Evolutionary conservation across 345 rosid genomes (phyloP).

Genomic region (Leavenworthia alabamica): DNA sequence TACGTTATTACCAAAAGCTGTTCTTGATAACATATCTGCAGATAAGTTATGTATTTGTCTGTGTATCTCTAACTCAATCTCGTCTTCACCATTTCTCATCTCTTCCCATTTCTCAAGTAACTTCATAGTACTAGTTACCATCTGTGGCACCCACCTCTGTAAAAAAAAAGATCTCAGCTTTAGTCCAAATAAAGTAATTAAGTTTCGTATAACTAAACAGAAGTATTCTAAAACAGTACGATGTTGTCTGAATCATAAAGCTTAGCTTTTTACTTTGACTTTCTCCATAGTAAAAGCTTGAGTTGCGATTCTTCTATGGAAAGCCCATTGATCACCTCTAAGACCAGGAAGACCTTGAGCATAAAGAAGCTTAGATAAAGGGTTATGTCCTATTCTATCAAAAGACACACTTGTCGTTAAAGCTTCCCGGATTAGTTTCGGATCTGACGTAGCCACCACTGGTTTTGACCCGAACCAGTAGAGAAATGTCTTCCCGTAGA

Average conservation of each 20-base stretch:
- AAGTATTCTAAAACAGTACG: not conserved
- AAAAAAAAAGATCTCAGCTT: not conserved
- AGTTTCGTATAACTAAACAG: not conserved
- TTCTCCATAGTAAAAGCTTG: constrained; percentile 61
- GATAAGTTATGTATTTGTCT: constrained; percentile 56
- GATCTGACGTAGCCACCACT: constrained; percentile 57
- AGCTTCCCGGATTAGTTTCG: constrained; percentile 53
- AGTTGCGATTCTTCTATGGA: constrained; percentile 54
- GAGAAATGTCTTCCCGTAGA: constrained; percentile 54
- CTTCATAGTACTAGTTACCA: constrained; percentile 40
- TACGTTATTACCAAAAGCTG: constrained; percentile 79
- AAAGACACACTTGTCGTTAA: constrained; percentile 38
- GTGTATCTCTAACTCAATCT: constrained; percentile 59
- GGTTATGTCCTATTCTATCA: constrained; percentile 38
- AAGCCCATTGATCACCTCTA: constrained; percentile 56
- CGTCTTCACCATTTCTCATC: constrained; percentile 43
- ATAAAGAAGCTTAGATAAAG: constrained; percentile 51
- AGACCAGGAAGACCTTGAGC: constrained; percentile 68
- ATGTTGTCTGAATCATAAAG: not conserved
- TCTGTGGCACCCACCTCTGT: constrained; percentile 53
- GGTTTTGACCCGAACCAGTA: constrained; percentile 78
- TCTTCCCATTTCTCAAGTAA: constrained; percentile 68
- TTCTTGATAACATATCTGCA: constrained; percentile 68
- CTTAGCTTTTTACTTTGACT: constrained; percentile 48
- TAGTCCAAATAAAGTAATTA: not conserved